Percentiles rank a stretch among this genome's conserved stretches.
Evolutionary conservation across 2,329 filamentous ascomycete species (phyloP).

Genomic region (Fusarium fracticaudum): DNA sequence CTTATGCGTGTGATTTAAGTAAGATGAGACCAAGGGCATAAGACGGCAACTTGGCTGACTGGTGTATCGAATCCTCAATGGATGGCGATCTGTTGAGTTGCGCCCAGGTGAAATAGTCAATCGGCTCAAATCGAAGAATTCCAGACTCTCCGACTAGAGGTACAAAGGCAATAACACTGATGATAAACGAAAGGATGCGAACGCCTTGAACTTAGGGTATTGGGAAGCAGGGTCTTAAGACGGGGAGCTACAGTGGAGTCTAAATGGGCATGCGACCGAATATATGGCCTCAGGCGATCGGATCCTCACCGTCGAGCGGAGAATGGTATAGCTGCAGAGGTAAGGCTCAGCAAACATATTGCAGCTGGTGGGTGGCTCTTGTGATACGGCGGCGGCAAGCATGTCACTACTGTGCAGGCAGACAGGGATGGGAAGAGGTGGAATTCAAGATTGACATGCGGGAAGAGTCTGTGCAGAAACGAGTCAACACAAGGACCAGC

Average conservation of each 20-base stretch:
- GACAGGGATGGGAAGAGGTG: constrained; percentile 29
- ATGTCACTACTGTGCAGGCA: constrained; percentile 23
- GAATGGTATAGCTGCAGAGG: constrained; percentile 19
- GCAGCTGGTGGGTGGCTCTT: constrained; percentile 33
- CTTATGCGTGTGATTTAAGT: background rate
- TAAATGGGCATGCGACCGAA: constrained; percentile 36
- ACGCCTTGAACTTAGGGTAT: constrained; percentile 9
- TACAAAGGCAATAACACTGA: constrained; percentile 3
- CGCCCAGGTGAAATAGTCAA: constrained; percentile 8
- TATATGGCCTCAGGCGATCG: constrained; percentile 42
- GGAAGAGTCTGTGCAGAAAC: constrained; percentile 35
- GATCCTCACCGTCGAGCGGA: constrained; percentile 32
- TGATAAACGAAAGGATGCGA: constrained; percentile 32
- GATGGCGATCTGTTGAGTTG: background rate
- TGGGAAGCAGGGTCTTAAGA: constrained; percentile 39
- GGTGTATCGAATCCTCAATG: constrained; percentile 4
- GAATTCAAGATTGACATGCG: constrained; percentile 46
- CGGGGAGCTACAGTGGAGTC: constrained; percentile 36
- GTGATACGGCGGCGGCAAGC: constrained; percentile 39
- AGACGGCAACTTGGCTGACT: constrained; percentile 7
- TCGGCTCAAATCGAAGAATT: constrained; percentile 33
- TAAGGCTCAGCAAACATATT: constrained; percentile 31
- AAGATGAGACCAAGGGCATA: background rate
- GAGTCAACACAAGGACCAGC: constrained; percentile 49
- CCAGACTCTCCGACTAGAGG: constrained; percentile 37